Evolutionary conservation across 2,329 filamentous ascomycete species (phyloP).

Genomic region (Colletotrichum gloeosporioides): DNA sequence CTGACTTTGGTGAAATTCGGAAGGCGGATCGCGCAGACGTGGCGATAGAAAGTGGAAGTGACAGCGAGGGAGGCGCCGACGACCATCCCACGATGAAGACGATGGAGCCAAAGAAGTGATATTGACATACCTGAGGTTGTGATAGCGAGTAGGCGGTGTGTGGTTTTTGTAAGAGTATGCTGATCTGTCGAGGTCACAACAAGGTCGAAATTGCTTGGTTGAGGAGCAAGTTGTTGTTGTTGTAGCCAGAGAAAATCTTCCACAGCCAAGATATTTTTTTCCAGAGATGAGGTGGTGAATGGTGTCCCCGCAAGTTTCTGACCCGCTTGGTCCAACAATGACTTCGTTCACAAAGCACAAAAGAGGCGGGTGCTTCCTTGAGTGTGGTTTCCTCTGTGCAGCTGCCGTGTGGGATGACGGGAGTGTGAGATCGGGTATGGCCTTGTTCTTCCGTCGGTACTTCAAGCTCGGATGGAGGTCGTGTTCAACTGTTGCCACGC

Average conservation of each 20-base stretch:
- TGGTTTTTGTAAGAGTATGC: neutral
- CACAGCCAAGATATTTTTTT: neutral
- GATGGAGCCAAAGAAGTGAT: neutral
- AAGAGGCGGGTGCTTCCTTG: neutral
- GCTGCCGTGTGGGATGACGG: constrained; percentile 2
- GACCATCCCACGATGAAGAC: neutral
- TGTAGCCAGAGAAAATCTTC: neutral
- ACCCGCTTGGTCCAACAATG: neutral
- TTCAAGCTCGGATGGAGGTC: neutral
- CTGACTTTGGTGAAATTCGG: neutral
- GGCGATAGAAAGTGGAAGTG: neutral
- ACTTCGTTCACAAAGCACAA: neutral
- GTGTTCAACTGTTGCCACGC: neutral
- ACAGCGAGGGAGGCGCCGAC: neutral
- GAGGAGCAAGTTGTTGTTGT: neutral
- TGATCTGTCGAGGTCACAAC: neutral
- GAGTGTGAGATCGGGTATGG: neutral
- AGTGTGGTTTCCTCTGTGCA: neutral
- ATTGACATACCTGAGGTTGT: neutral
- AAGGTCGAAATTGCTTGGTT: neutral
- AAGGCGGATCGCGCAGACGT: neutral
- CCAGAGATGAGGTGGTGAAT: neutral
- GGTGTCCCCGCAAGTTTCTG: neutral
- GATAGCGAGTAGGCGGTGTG: neutral
- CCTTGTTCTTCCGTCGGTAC: neutral